A percentile compares a stretch with the other conserved stretches of the same genome.
phyloP scores from a whole-genome alignment of 1,284 basidiomycete species.

The Ustilago xerochloae region DNA sequence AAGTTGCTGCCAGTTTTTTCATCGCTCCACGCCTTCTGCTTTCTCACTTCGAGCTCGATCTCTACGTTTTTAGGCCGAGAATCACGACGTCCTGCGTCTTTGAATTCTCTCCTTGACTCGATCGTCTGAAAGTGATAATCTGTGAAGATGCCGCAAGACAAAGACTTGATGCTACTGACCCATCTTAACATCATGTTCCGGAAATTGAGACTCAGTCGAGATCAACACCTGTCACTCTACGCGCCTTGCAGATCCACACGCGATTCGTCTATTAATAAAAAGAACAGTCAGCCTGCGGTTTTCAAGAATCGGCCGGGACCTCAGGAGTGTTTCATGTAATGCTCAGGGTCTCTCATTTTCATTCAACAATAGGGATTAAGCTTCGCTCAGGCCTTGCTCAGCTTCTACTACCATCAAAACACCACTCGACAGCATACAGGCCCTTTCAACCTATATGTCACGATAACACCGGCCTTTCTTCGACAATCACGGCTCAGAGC shows the following conservation, averaged over 20 bases:
- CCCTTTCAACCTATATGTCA: neutral
- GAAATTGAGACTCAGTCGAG: neutral
- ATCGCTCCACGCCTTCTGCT: neutral
- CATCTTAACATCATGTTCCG: neutral
- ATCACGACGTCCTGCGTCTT: no score
- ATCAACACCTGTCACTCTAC: conserved; percentile 14
- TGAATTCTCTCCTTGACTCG: no score
- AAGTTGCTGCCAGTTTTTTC: neutral
- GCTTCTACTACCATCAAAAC: conserved; percentile 1
- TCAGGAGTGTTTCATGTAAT: neutral
- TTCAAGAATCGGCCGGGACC: conserved; percentile 2
- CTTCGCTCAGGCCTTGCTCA: neutral
- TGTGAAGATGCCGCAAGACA: no score
- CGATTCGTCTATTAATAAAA: no score
- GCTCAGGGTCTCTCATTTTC: conserved; percentile 9
- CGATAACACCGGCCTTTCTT: no score
- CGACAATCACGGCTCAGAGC: neutral
- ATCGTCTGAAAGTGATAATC: no score
- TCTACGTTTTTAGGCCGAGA: no score
- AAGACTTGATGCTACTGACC: no score
- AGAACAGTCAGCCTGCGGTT: no score
- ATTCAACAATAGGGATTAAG: neutral
- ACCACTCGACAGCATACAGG: neutral
- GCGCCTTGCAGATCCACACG: conserved; percentile 7
- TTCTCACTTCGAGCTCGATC: neutral